Percentiles rank a stretch among this genome's conserved stretches.
These are phyloP conservation scores for Cajanus cajan DNA, from an alignment of 306 rosid genomes.

Conservation along the genomic window DNA sequence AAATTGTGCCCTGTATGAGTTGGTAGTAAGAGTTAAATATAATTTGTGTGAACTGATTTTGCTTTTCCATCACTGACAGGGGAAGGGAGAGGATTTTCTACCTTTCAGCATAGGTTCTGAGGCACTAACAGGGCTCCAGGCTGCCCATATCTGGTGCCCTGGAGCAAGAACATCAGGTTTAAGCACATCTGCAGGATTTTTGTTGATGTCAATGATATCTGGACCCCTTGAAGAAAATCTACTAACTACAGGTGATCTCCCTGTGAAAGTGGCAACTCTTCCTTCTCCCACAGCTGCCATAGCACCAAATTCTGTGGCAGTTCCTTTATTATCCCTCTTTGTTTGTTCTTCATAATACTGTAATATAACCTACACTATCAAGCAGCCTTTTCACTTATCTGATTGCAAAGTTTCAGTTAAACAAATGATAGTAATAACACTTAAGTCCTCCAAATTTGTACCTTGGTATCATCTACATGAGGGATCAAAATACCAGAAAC, in stretches of 20 bases:
- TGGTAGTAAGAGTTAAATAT: neutral
- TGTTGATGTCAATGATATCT: constrained; percentile 53
- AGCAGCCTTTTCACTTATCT: neutral
- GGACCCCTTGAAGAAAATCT: constrained; percentile 95
- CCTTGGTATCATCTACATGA: constrained; percentile 61
- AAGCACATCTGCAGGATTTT: constrained; percentile 56
- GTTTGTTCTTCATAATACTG: constrained; percentile 60
- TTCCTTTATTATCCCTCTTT: constrained; percentile 51
- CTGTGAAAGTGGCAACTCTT: constrained; percentile 61
- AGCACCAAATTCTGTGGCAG: constrained; percentile 42
- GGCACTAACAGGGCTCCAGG: constrained; percentile 83
- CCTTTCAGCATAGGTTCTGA: constrained; percentile 57
- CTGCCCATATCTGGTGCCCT: constrained; percentile 94
- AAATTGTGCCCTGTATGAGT: constrained; percentile 52
- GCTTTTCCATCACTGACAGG: neutral
- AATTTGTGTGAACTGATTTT: neutral
- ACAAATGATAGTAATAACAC: neutral
- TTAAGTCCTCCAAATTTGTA: constrained; percentile 14
- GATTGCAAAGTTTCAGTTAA: neutral
- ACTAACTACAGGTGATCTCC: constrained; percentile 62
- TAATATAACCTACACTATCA: constrained; percentile 44
- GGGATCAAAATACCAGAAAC: constrained; percentile 72
- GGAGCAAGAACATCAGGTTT: constrained; percentile 96
- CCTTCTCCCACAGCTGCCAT: constrained; percentile 68
- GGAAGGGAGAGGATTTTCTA: constrained; percentile 5